Conservation (phyloP, 23 red algal species). For the Gracilariopsis chorda region DNA sequence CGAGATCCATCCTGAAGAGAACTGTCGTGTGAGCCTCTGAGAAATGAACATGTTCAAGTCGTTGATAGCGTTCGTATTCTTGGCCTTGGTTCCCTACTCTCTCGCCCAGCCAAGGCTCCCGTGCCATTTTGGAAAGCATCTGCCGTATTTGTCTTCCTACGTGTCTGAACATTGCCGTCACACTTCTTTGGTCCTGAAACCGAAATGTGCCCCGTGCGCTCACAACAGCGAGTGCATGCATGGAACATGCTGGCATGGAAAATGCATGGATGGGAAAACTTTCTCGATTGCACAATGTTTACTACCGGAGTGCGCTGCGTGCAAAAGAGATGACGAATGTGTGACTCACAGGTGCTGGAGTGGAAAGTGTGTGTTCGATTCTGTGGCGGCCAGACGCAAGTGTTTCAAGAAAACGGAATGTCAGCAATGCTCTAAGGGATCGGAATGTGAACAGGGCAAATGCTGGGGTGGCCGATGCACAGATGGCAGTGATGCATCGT, state of each 20-base stretch:
- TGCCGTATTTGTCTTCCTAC: too few species aligned
- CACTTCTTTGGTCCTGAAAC: too few species aligned
- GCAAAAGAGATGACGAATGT: neutral
- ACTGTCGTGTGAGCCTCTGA: neutral
- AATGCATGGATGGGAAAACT: neutral
- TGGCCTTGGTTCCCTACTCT: too few species aligned
- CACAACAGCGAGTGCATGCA: neutral
- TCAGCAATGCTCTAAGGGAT: neutral
- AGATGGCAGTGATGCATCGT: neutral
- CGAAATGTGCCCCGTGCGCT: neutral
- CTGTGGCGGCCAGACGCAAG: neutral
- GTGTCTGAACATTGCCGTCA: too few species aligned
- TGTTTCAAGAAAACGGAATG: slow-evolving; percentile 35
- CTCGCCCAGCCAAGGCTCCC: too few species aligned
- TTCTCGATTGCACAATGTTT: neutral
- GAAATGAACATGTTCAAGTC: neutral
- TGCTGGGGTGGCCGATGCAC: slow-evolving; percentile 26
- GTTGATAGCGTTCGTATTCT: neutral
- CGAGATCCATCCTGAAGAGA: neutral
- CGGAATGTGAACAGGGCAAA: neutral
- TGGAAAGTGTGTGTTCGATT: neutral
- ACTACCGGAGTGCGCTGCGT: neutral
- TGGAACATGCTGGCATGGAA: neutral
- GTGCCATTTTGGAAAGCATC: too few species aligned
- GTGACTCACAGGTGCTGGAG: neutral